Base-by-base conservation (phyloP, 2,329 filamentous ascomycete species). In the Ophiostoma montium region DNA sequence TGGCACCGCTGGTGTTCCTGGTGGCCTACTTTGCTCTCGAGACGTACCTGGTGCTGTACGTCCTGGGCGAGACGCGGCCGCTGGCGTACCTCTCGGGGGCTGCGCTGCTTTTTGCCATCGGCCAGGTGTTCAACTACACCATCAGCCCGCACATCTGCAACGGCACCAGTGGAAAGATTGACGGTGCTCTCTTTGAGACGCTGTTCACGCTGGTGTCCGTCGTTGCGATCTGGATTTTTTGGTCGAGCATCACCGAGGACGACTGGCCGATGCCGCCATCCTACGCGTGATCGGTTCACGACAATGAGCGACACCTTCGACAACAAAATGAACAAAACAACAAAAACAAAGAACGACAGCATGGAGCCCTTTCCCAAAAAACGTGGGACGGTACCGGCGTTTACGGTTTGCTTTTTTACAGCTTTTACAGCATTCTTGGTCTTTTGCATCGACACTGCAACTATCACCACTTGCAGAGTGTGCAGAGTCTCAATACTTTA, bases 181-280 rank as follows among this genome's bases (percentile, higher is more conserved):
- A 98, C 61, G 92, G 92, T 46, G 80, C 90, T 6, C 67, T 98
- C 1, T 98, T 98, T 64, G 78, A 95, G 65, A 94, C 89, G 0
- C 70, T 96, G 7, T 96, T 98, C 68, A 96, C 89, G 0, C 71
- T 95, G 1, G 68, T 90, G 12, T 75, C 89, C 0, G 87, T 98
- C 5, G 73, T 86, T 16, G 79, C 79, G 67, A 69, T 95, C 55
- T 98, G 92, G 89, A 66, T 86, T 50, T 98, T 98, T 72, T 98
- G 92, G 92, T 94, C 88, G 43, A 95, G 88, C 68, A 98, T 98
- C 59, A 98, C 92, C 15, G 92, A 98, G 67, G 92, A 98, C 60
- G 90, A 95, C 69, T 98, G 92, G 92, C 87, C 89, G 16, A 74
- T 75, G 65, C 68, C 71, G 32, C 65, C 64, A 10, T 63, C 63